Evolutionary conservation across 164 flowering plant genomes (phyloP).

Genomic region (Liquidambar formosana): DNA sequence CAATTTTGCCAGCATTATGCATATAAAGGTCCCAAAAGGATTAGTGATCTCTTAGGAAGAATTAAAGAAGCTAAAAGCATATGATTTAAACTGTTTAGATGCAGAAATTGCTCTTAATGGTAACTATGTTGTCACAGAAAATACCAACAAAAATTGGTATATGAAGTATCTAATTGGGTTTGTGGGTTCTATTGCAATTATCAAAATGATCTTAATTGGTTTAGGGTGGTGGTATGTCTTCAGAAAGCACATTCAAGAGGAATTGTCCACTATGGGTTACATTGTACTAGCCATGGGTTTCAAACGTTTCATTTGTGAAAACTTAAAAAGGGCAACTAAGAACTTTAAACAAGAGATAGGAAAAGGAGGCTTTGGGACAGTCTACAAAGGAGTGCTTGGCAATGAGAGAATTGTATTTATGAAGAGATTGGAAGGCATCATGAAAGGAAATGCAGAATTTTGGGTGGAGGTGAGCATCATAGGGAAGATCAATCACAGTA

Average conservation of each 20-base stretch:
- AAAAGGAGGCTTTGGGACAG: too few relatives aligned
- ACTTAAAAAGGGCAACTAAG: too few relatives aligned
- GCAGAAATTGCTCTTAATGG: background rate
- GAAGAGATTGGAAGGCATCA: too few relatives aligned
- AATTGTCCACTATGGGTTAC: background rate
- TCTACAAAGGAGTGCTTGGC: too few relatives aligned
- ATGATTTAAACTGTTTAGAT: background rate
- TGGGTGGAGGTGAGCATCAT: constrained; percentile 1
- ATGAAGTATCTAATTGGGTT: background rate
- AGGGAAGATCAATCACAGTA: constrained; percentile 2
- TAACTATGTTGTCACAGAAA: background rate
- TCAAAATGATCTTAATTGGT: background rate
- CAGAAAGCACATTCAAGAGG: background rate
- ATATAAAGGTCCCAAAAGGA: constrained; percentile 2
- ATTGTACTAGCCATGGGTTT: constrained; percentile 2
- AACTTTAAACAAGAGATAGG: too few relatives aligned
- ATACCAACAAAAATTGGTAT: background rate
- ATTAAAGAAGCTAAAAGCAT: background rate
- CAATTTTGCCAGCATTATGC: background rate
- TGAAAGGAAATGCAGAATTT: too few relatives aligned
- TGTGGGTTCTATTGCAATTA: background rate
- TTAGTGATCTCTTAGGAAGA: background rate
- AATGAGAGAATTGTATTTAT: too few relatives aligned
- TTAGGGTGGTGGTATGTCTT: constrained; percentile 4
- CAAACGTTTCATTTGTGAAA: background rate